These are phyloP conservation scores for Metarhizium sp. DNA, from an alignment of 2,329 filamentous ascomycete species.

Conservation along the genomic window DNA sequence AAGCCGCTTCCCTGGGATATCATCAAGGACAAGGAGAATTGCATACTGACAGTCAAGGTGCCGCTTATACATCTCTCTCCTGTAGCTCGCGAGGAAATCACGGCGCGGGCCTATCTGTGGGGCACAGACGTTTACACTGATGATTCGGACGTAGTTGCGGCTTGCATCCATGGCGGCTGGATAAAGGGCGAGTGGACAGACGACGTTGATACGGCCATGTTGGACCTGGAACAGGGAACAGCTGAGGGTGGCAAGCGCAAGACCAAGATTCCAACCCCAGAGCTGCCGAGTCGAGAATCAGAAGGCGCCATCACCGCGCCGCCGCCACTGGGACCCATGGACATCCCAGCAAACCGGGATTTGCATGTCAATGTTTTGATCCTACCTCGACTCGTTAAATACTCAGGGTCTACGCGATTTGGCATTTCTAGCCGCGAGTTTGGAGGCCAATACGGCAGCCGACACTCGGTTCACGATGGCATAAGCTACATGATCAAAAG, in stretches of 20 bases:
- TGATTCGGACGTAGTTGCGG: constrained; percentile 86
- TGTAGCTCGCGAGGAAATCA: constrained; percentile 71
- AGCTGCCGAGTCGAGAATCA: constrained; percentile 25
- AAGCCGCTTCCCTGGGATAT: constrained; percentile 67
- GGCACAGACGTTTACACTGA: constrained; percentile 93
- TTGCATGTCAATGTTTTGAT: constrained; percentile 81
- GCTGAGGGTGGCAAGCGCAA: constrained; percentile 20
- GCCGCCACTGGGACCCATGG: constrained; percentile 51
- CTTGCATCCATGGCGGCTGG: constrained; percentile 89
- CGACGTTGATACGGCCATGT: constrained; percentile 60
- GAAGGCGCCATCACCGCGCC: constrained; percentile 41
- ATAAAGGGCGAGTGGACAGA: constrained; percentile 81
- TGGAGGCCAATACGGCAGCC: constrained; percentile 39
- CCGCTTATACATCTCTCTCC: constrained; percentile 67
- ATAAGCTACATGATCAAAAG: constrained; percentile 79
- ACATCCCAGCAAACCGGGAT: constrained; percentile 60
- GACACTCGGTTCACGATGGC: constrained; percentile 60
- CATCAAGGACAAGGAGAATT: constrained; percentile 71
- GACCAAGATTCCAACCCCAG: constrained; percentile 17
- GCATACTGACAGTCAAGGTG: constrained; percentile 81
- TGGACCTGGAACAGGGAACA: constrained; percentile 41
- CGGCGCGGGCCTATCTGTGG: constrained; percentile 72
- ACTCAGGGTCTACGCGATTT: constrained; percentile 64
- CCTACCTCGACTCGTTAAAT: constrained; percentile 68
- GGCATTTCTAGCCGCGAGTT: constrained; percentile 78